Base-by-base conservation (phyloP, 768 basidiomycete genomes). In the Lactarius sanguifluus region DNA sequence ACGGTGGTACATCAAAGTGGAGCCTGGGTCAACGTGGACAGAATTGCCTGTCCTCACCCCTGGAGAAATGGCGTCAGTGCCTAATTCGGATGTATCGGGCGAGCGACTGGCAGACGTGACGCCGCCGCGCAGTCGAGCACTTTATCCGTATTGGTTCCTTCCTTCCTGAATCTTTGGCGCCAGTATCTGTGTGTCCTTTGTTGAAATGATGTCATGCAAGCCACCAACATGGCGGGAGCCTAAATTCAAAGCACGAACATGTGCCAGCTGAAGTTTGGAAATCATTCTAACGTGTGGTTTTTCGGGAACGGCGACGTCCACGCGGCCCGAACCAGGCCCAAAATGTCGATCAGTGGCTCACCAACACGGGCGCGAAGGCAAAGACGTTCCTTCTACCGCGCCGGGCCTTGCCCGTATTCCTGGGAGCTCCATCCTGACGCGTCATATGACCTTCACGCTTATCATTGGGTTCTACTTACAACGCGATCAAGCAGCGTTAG, bases 121-220 rank as follows among this genome's bases (percentile, higher is more conserved):
- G 18, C 1, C 18, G 15, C 9, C 55, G 34, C 34, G 55, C 56
- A 8, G 23, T 52, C 50, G 25, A 52, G 50, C 13, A 25, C 23
- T 50, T 50, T 55, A 62, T 45, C 10, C 30, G 55, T 13, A 13
- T 56, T 9, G 32, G 60, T 36, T 16, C 32, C 30, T 32, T 23
- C 50, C 25, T 52, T 1, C 6, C 25, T 18, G 41, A 40, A 18
- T 16, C 2, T 34, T 66, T 34, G 50, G 57, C 65, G 65, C 61
- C 28, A 13, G n/a, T 4, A 30, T 18, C 41, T 43, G 4, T 15
- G 9, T 43, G 15, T 28, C 60, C 55, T 34, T 56, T 56, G 55
- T 18, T n/a, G 55, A n/a, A 25, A 59, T 66, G 65, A 66, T 62
- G 65, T 66, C 65, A 66, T 18, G 3, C 30, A 60, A 34, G n/a